Conservation (phyloP, 345 rosid genomes). For the Abelmoschus esculentus region DNA sequence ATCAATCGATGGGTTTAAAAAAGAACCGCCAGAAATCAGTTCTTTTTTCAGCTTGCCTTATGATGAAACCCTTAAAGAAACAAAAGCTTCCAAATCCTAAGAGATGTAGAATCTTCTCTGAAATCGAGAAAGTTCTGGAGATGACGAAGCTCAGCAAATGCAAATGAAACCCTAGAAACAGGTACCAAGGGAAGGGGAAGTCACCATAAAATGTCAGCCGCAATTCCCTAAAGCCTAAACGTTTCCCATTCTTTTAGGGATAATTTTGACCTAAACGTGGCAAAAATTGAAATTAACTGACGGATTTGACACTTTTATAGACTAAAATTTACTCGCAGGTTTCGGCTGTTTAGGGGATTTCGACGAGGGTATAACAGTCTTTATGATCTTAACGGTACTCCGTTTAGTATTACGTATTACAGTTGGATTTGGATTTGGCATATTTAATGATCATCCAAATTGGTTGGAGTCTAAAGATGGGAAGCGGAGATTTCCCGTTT, state of each 20-base stretch:
- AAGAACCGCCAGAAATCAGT: not conserved
- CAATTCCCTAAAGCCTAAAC: not conserved
- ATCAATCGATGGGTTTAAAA: not conserved
- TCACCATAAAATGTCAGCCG: not conserved
- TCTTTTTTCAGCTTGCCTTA: not conserved
- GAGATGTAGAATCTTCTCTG: not conserved
- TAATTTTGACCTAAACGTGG: not conserved
- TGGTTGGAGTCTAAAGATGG: not conserved
- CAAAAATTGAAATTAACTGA: not conserved
- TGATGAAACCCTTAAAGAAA: not conserved
- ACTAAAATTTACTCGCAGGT: not conserved
- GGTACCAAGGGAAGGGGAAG: not conserved
- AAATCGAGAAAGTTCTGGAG: not conserved
- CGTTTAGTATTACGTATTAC: not conserved
- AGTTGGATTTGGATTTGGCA: not conserved
- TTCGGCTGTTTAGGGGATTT: not conserved
- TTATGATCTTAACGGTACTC: not conserved
- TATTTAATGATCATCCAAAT: not conserved
- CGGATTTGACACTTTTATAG: not conserved
- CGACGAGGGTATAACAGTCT: not conserved
- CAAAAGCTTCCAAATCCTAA: not conserved
- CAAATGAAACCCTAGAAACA: slow-evolving; percentile 8
- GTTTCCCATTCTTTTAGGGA: no score
- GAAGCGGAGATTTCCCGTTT: not conserved
- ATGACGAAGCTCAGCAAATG: not conserved